Base-by-base conservation (phyloP, 352 stramenopile species). In the Peronospora farinosa region DNA sequence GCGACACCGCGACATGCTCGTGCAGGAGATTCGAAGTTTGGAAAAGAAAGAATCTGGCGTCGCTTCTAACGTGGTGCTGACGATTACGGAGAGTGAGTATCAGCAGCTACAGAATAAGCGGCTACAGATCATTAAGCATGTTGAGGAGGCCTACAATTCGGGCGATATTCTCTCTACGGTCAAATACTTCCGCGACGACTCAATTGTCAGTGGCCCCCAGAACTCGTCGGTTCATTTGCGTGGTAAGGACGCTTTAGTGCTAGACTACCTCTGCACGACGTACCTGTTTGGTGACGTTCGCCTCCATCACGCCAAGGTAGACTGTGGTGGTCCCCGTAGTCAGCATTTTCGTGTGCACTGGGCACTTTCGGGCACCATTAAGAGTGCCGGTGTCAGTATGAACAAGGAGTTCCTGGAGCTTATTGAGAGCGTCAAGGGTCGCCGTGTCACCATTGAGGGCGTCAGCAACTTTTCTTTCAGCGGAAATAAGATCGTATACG, bases 381-480 rank as follows among this genome's bases (percentile, higher is more conserved):
- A 91, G 54, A 83, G 71, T 41, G 70, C 78, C 9, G 82, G 79
- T 36, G 74, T 86, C 45, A 89, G 79, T 58, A 88, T 89, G 78
- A 91, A 89, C 69, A 90, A 90, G 57, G 82, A 92, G 60, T 92
- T 92, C 39, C 54, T 89, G 9, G 79, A 92, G 41, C 68, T 92
- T 16, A 91, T 92, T 38, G 72, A 87, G 55, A 89, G 80, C 36
- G 82, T 92, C 37, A 82, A 86, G 58, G 78, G 77, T 41, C 76
- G 72, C 38, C 75, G 72, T 31, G 78, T 92, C 25, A 84, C 72
- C 40, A 91, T 92, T 45, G 82, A 92, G 44, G 82, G 82, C 21
- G 82, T 92, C 12, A 91, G 79, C 75, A 92, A 89, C 67, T 92
- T 88, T 30, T 91, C 79, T 5, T 92, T 92, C 51, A 88, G 74